These are phyloP conservation scores for Sugiyamaella chiloensis DNA, from an alignment of 805 yeast genomes.

Conservation along the genomic window DNA sequence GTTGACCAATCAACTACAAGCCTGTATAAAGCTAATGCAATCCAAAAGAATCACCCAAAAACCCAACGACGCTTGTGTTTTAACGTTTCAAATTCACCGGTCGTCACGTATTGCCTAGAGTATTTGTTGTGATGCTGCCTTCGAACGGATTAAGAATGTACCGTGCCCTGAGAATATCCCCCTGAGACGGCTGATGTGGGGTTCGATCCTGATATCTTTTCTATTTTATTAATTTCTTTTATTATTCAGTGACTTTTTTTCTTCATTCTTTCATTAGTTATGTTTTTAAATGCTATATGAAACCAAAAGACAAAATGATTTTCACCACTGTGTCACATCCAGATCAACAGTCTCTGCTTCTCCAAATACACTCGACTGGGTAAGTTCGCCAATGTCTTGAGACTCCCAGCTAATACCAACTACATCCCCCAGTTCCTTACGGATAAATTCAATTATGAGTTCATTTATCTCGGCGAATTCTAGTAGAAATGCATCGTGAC, in stretches of 20 bases:
- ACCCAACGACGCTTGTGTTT: too few species aligned
- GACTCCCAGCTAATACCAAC: constrained; percentile 49
- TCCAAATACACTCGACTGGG: constrained; percentile 64
- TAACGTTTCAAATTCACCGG: too few species aligned
- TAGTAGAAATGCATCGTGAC: constrained; percentile 93
- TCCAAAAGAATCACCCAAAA: too few species aligned
- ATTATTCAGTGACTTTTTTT: too few species aligned
- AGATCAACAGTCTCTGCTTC: constrained; percentile 78
- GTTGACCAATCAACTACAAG: too few species aligned
- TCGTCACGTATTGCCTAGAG: too few species aligned
- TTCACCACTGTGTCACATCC: constrained; percentile 87
- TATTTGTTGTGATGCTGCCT: too few species aligned
- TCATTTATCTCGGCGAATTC: constrained; percentile 83
- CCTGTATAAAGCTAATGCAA: too few species aligned
- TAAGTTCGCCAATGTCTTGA: constrained; percentile 37
- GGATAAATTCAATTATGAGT: constrained; percentile 64
- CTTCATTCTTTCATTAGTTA: too few species aligned
- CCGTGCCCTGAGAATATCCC: constrained; percentile 1
- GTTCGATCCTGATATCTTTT: too few species aligned
- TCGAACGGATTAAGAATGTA: constrained; percentile 2
- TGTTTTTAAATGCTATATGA: neutral
- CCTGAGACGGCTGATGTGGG: constrained; percentile 5
- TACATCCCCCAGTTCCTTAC: constrained; percentile 53
- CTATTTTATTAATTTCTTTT: too few species aligned
- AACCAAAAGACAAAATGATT: neutral